Conservation (phyloP, 306 rosid species). For the Fagus crenata region DNA sequence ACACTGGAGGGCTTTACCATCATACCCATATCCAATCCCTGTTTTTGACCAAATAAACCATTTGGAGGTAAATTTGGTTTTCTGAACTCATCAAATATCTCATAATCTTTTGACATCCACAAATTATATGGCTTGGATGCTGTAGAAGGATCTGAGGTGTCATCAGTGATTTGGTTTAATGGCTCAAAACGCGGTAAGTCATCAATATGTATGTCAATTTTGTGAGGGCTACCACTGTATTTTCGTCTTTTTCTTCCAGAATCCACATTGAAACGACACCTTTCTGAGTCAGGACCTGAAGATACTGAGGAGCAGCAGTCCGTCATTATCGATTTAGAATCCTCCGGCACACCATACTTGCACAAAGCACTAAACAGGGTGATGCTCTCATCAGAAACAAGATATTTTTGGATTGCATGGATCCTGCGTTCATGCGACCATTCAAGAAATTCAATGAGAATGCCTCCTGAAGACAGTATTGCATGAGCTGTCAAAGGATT, state of each 20-base stretch:
- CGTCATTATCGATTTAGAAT: conserved; percentile 87
- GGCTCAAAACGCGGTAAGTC: conserved; percentile 44
- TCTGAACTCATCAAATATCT: conserved; percentile 39
- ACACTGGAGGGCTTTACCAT: conserved; percentile 39
- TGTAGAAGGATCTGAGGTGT: conserved; percentile 38
- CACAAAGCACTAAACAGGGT: conserved; percentile 66
- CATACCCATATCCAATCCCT: conserved; percentile 33
- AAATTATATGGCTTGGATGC: conserved; percentile 41
- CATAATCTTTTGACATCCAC: conserved; percentile 41
- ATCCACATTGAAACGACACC: conserved; percentile 41
- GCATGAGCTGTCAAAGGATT: conserved; percentile 87
- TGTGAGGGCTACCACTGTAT: conserved; percentile 35
- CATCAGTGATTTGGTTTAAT: conserved; percentile 30
- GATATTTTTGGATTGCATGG: conserved; percentile 49
- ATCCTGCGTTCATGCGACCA: conserved; percentile 71
- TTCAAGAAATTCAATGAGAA: conserved; percentile 62
- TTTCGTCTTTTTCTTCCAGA: conserved; percentile 59
- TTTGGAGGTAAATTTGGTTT: conserved; percentile 33
- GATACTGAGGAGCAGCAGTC: conserved; percentile 93
- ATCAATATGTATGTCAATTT: conserved; percentile 37
- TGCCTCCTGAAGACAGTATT: conserved; percentile 72
- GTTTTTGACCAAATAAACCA: conserved; percentile 41
- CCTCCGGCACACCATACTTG: conserved; percentile 83
- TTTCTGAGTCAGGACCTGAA: conserved; percentile 75
- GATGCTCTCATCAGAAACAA: conserved; percentile 70